phyloP scores from a whole-genome alignment of 1,284 basidiomycete species.

The Porodaedalea pini region DNA sequence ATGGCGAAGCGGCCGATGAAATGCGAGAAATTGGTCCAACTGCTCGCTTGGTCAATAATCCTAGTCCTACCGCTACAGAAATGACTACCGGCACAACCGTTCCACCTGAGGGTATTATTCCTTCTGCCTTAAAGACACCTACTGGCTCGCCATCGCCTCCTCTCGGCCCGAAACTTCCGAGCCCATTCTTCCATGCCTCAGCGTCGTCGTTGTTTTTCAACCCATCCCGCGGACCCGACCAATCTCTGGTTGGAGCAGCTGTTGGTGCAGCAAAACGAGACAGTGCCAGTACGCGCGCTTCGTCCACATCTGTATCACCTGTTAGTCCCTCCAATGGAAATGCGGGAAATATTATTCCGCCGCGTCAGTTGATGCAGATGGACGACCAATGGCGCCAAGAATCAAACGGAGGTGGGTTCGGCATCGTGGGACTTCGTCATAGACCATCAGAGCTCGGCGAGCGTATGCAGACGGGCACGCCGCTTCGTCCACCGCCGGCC shows the following conservation, averaged over 20 bases:
- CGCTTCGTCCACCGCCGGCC: conserved; percentile 15
- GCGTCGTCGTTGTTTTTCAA: conserved; percentile 21
- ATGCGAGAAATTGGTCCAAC: conserved; percentile 12
- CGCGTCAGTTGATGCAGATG: conserved; percentile 16
- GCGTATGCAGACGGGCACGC: conserved; percentile 8
- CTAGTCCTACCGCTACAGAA: conserved; percentile 10
- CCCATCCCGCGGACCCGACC: conserved; percentile 19
- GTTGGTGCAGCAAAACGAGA: conserved; percentile 14
- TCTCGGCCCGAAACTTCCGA: conserved; percentile 9
- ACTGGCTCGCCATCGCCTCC: conserved; percentile 11
- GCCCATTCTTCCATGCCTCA: conserved; percentile 21
- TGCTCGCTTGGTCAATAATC: conserved; percentile 15
- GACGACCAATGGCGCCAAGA: conserved; percentile 18
- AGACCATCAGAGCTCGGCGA: conserved; percentile 19
- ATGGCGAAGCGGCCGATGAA: conserved; percentile 6
- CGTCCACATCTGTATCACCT: conserved; percentile 12
- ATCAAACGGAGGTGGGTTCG: background rate
- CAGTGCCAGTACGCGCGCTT: conserved; percentile 16
- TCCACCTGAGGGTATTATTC: conserved; percentile 18
- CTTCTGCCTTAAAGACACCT: conserved; percentile 15
- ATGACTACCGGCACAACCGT: conserved; percentile 8
- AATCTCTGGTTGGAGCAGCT: conserved; percentile 12
- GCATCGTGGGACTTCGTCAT: conserved; percentile 1
- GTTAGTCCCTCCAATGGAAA: conserved; percentile 1
- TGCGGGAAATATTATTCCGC: conserved; percentile 16